phyloP scores from a whole-genome alignment of 305 asterid genomes.

The Solanum chacoense region DNA sequence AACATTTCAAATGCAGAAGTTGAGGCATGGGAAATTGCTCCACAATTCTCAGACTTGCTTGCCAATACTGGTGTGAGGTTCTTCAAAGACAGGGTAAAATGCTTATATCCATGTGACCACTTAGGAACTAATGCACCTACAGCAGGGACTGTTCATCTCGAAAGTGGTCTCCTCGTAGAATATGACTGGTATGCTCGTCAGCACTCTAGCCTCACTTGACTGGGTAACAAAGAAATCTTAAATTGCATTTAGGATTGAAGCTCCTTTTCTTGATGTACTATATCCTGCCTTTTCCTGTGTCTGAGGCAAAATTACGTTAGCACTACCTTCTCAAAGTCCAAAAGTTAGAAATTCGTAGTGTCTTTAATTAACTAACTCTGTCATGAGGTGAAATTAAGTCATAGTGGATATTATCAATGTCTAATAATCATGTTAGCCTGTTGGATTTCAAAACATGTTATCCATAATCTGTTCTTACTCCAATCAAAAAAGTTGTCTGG shows the following conservation, averaged over 20 bases:
- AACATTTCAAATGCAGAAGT: conserved; percentile 58
- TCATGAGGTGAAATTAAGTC: neutral
- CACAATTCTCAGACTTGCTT: conserved; percentile 73
- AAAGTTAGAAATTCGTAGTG: neutral
- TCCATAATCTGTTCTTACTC: neutral
- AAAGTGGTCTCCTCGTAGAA: conserved; percentile 76
- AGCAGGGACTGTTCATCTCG: conserved; percentile 75
- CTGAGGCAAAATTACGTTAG: neutral
- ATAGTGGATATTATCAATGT: neutral
- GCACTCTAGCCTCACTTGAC: conserved; percentile 9
- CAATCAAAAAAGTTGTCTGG: neutral
- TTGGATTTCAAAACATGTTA: neutral
- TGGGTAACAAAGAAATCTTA: neutral
- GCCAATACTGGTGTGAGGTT: conserved; percentile 67
- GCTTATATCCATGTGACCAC: conserved; percentile 64
- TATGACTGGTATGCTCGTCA: conserved; percentile 70
- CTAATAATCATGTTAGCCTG: neutral
- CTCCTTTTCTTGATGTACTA: neutral
- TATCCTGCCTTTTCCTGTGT: neutral
- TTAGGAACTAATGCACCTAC: conserved; percentile 32
- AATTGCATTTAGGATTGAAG: neutral
- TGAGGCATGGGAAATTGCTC: conserved; percentile 97
- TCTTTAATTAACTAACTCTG: neutral
- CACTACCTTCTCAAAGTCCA: neutral
- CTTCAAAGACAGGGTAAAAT: conserved; percentile 62